These are phyloP conservation scores for Phytophthora podocarpi DNA, from an alignment of 352 stramenopile species.

Conservation along the genomic window DNA sequence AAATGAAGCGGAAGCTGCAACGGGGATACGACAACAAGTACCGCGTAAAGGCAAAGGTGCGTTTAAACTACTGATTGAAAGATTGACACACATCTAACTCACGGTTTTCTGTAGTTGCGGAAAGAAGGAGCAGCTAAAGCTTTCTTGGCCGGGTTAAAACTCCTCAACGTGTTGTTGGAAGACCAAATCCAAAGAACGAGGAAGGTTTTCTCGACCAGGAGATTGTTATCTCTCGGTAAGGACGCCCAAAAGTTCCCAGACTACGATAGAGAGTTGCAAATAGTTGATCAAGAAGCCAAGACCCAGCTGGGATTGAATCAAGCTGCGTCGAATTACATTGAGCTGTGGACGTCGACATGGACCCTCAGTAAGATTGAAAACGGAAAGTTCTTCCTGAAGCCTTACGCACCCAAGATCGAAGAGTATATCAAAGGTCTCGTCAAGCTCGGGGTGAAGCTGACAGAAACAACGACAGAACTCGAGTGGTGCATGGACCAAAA, in stretches of 20 bases:
- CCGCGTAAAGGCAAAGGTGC: slow-evolving; percentile 7
- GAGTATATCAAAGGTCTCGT: not conserved
- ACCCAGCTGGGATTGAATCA: slow-evolving; percentile 17
- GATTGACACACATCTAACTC: too few species aligned
- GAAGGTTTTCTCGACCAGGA: slow-evolving; percentile 6
- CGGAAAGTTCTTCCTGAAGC: slow-evolving; percentile 17
- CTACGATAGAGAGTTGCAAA: slow-evolving; percentile 5
- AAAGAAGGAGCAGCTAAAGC: not conserved
- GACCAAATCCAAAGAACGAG: slow-evolving; percentile 20
- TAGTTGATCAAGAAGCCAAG: slow-evolving; percentile 1
- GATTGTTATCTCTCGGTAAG: slow-evolving; percentile 2
- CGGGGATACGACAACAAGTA: slow-evolving; percentile 7
- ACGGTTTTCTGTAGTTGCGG: too few species aligned
- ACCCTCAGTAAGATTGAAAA: slow-evolving; percentile 11
- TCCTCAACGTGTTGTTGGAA: slow-evolving; percentile 24
- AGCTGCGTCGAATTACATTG: slow-evolving; percentile 3
- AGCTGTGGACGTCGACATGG: slow-evolving; percentile 20
- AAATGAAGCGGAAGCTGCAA: slow-evolving; percentile 10
- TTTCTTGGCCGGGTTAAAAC: slow-evolving; percentile 20
- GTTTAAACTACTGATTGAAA: too few species aligned
- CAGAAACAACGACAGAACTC: slow-evolving; percentile 2
- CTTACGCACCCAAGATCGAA: slow-evolving; percentile 2
- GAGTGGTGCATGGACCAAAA: slow-evolving; percentile 12
- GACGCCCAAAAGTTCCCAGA: slow-evolving; percentile 5
- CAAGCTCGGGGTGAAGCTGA: not conserved